Evolutionary conservation across 2,329 filamentous ascomycete genomes (phyloP).

Genomic region (Chaetomium olivaceum): DNA sequence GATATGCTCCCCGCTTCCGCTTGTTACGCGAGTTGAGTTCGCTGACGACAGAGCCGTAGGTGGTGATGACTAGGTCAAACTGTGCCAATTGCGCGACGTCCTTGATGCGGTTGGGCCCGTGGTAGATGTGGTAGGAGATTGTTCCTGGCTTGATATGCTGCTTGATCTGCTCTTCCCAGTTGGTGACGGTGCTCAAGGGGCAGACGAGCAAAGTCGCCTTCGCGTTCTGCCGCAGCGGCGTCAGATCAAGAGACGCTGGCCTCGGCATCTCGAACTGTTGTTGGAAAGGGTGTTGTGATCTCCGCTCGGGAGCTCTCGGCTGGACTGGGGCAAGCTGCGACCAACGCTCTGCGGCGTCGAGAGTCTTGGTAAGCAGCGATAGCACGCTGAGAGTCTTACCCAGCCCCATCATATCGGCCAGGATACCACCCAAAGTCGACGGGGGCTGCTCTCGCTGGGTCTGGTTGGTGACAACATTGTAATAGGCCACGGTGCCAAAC

Average conservation of each 20-base stretch:
- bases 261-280: conserved; percentile 42
- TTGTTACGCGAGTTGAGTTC: conserved; percentile 69
- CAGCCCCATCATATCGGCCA: conserved; percentile 88
- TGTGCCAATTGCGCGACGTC: conserved; percentile 67
- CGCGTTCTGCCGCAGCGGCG: conserved; percentile 63
- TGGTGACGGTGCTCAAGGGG: conserved; percentile 85
- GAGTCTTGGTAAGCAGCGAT: conserved; percentile 69
- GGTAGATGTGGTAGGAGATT: conserved; percentile 79
- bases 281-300: conserved; percentile 32
- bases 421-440: conserved; percentile 70
- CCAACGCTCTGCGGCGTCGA: conserved; percentile 65
- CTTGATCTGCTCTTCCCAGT: conserved; percentile 92
- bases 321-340: conserved; percentile 54
- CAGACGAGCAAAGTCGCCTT: conserved; percentile 84
- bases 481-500: conserved; percentile 62
- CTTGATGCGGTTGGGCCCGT: conserved; percentile 74
- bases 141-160: conserved; percentile 68
- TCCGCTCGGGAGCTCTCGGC: conserved; percentile 44
- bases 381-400: conserved; percentile 85
- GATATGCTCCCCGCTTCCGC: conserved; percentile 59
- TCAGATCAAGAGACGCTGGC: conserved; percentile 50
- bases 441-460: conserved; percentile 60
- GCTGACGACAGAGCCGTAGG: conserved; percentile 83
- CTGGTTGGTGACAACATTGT: conserved; percentile 83
- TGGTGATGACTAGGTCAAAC: conserved; percentile 86